Evolutionary conservation across 2,329 filamentous ascomycete genomes (phyloP).

Genomic region (Blastomyces silverae): DNA sequence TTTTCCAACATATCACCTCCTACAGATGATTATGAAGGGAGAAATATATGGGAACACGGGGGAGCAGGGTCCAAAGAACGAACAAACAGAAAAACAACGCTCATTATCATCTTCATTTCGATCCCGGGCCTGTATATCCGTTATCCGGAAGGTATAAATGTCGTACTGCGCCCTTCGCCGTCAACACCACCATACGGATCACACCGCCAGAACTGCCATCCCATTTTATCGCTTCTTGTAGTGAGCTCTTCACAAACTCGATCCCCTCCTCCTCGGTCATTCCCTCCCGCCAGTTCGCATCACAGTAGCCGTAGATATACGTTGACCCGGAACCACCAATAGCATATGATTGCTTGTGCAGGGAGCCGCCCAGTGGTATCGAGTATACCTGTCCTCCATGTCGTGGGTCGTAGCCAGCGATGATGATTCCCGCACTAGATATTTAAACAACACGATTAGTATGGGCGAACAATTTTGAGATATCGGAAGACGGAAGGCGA

Average conservation of each 20-base stretch:
- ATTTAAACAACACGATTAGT: constrained; percentile 12
- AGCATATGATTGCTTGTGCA: constrained; percentile 94
- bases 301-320: constrained; percentile 99
- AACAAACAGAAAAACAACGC: constrained; percentile 20
- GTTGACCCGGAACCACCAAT: constrained; percentile 96
- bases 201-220: constrained; percentile 97
- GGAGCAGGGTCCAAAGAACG: background rate
- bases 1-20: background rate
- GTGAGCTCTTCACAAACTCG: constrained; percentile 81
- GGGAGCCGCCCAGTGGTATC: constrained; percentile 88
- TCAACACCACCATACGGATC: constrained; percentile 95
- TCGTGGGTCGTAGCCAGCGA: constrained; percentile 93
- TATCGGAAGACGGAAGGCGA: background rate
- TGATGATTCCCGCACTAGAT: constrained; percentile 84
- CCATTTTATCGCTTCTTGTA: constrained; percentile 97
- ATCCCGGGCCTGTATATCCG: constrained; percentile 69
- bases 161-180: constrained; percentile 77
- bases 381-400: constrained; percentile 97
- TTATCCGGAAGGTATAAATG: constrained; percentile 95
- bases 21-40: background rate
- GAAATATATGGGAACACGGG: background rate
- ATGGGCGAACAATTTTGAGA: background rate
- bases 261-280: constrained; percentile 93
- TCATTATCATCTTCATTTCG: constrained; percentile 29
- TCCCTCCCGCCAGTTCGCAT: constrained; percentile 87